Evolutionary conservation across 2,329 filamentous ascomycete species (phyloP), one percentile per base, ranked within the genome.

Genomic region (Clonostachys rhizophaga): DNA sequence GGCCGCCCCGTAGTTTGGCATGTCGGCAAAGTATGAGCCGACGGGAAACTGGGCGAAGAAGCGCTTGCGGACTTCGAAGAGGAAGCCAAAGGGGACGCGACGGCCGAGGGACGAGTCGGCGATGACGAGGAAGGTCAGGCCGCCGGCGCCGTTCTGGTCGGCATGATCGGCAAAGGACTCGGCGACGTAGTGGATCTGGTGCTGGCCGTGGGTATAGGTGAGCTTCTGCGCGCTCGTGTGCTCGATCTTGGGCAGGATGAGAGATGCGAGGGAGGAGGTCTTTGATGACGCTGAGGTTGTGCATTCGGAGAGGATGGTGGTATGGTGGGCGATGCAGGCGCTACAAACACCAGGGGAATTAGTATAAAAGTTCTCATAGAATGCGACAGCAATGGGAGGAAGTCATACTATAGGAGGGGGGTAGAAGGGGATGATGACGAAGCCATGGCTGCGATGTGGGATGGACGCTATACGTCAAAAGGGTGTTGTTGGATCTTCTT

Each of bases 151-250:
- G 44, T 76, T 75, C 13, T 68, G 73, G 58, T 56, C 61, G 48
- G 72, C 72, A 60, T 85, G 80, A 57, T 80, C 80, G 4, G 84
- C 85, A 10, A 90, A 85, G 1, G 90, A 84, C 62, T 94, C 88
- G 60, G 91, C 82, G 62, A 97, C 87, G 76, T 95, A 96, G 78
- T 99, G 92, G 67, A 97, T 94, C 75, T 94, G 90, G 67, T 95
- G 85, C 50, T 85, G 76, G 70, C 91, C 88, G 68, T 96, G 91
- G 39, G 90, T 95, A 73, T 95, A 96, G 47, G 92, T 97, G 55
- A 95, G 82, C 70, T 96, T 96, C 62, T 95, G 84, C 1, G 91
- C 78, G 33, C 78, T 73, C 53, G 76, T 71, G 72, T 99, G 94
- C 47, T 79, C 78, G 75, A 99, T 95, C 68, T 96, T 96, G 49